Evolutionary conservation across 2,329 filamentous ascomycete species (phyloP).

Genomic region (Colletotrichum spinosum): DNA sequence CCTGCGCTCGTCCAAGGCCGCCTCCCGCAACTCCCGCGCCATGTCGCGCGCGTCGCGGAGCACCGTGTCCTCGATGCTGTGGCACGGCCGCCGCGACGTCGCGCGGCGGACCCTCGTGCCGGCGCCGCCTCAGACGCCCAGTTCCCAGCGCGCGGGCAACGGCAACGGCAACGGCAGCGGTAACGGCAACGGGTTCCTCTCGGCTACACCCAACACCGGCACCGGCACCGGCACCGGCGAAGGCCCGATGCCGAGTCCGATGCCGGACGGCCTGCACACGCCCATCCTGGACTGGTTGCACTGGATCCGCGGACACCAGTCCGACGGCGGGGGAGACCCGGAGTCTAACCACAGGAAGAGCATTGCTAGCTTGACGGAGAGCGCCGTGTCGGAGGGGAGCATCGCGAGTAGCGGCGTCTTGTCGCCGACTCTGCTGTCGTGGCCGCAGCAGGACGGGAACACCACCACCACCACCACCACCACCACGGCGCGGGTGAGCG

Average conservation of each 20-base stretch:
- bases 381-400: constrained; percentile 11
- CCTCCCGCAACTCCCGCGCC: constrained; percentile 1
- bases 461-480: background rate
- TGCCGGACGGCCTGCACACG: constrained; percentile 14
- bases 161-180: background rate
- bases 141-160: background rate
- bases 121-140: background rate
- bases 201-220: background rate
- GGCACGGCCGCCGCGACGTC: constrained; percentile 30
- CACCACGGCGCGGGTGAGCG: background rate
- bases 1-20: constrained; percentile 2
- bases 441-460: constrained; percentile 2
- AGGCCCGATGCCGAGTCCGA: background rate
- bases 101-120: constrained; percentile 13
- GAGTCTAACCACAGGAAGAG: constrained; percentile 34
- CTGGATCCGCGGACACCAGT: constrained; percentile 30
- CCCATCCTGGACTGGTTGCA: constrained; percentile 30
- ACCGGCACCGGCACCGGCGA: background rate
- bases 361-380: constrained; percentile 18
- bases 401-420: constrained; percentile 31
- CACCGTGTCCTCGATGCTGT: constrained; percentile 33
- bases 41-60: constrained; percentile 26
- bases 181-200: background rate
- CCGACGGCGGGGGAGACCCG: constrained; percentile 9
- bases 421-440: constrained; percentile 22